Percentiles rank a stretch among this genome's conserved stretches.
Evolutionary conservation across 306 rosid genomes (phyloP).

Genomic region (Ceratonia siliqua): DNA sequence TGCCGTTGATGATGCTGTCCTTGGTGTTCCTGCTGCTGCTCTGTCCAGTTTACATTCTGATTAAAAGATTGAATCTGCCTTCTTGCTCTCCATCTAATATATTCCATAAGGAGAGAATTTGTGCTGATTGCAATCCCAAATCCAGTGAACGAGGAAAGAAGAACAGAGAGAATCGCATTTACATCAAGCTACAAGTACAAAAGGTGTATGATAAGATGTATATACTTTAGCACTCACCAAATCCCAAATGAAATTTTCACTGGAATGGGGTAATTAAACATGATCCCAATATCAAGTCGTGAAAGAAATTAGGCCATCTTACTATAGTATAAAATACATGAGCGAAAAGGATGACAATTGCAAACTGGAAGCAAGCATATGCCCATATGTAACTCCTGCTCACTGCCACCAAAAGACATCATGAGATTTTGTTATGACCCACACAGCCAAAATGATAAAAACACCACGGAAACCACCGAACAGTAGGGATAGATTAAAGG

Average conservation of each 20-base stretch:
- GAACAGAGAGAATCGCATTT: slow-evolving; percentile 56
- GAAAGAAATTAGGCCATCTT: slow-evolving; percentile 46
- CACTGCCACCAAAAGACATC: slow-evolving; percentile 46
- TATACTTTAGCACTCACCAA: neutral
- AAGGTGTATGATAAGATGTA: slow-evolving; percentile 29
- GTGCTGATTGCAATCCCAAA: slow-evolving; percentile 71
- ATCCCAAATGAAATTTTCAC: neutral
- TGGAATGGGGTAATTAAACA: slow-evolving; percentile 3
- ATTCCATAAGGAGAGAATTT: slow-evolving; percentile 62
- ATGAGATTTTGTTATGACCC: no score
- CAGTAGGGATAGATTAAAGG: no score
- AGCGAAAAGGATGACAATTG: slow-evolving; percentile 74
- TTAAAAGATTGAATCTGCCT: slow-evolving; percentile 49
- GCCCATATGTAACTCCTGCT: slow-evolving; percentile 83
- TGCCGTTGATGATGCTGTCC: slow-evolving; percentile 26
- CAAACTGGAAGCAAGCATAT: slow-evolving; percentile 87
- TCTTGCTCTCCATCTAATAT: slow-evolving; percentile 66
- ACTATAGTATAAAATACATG: slow-evolving; percentile 78
- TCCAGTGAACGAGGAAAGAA: slow-evolving; percentile 76
- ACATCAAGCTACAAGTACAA: slow-evolving; percentile 58
- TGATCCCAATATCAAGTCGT: slow-evolving; percentile 13
- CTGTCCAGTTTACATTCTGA: slow-evolving; percentile 32
- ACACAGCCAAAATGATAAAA: no score
- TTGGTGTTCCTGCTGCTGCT: slow-evolving; percentile 38
- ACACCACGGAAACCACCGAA: no score